These are phyloP conservation scores for Saksenaea oblongispora DNA, from an alignment of 371 early-diverging fungal genomes.

Conservation along the genomic window DNA sequence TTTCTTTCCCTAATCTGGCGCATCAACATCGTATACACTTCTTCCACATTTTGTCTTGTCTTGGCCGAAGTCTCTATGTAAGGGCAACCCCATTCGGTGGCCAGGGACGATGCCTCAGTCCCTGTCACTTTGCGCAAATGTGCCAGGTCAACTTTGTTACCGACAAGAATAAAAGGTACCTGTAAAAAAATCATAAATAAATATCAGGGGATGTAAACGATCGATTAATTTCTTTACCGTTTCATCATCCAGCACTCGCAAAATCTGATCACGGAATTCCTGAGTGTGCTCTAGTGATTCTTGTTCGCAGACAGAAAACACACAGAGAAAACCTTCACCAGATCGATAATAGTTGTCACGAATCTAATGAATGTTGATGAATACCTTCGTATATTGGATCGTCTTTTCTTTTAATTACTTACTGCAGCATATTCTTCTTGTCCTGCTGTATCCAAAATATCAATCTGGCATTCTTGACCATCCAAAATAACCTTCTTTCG, in stretches of 20 bases:
- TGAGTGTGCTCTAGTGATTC: conserved; percentile 83
- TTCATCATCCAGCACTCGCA: conserved; percentile 86
- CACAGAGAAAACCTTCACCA: conserved; percentile 90
- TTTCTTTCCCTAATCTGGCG: conserved; percentile 77
- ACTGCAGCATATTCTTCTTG: conserved; percentile 89
- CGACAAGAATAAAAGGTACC: conserved; percentile 84
- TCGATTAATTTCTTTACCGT: conserved; percentile 44
- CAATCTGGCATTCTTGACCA: conserved; percentile 80
- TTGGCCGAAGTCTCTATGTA: conserved; percentile 90
- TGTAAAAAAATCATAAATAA: conserved; percentile 14
- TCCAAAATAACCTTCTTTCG: conserved; percentile 72
- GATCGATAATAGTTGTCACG: conserved; percentile 92
- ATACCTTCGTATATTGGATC: neutral
- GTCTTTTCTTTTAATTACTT: conserved; percentile 18
- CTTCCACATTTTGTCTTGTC: conserved; percentile 85
- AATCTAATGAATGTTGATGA: conserved; percentile 49
- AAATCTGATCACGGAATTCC: conserved; percentile 88
- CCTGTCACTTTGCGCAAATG: conserved; percentile 70
- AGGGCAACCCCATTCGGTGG: conserved; percentile 77
- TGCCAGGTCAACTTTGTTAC: conserved; percentile 86
- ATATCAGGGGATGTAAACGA: neutral
- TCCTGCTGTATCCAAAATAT: conserved; percentile 94
- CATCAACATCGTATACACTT: conserved; percentile 77
- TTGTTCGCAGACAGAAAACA: conserved; percentile 83
- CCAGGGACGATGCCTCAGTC: conserved; percentile 71